A percentile compares a stretch with the other conserved stretches of the same genome.
phyloP scores from a whole-genome alignment of 257 asterid species.

The Penstemon newberryi region DNA sequence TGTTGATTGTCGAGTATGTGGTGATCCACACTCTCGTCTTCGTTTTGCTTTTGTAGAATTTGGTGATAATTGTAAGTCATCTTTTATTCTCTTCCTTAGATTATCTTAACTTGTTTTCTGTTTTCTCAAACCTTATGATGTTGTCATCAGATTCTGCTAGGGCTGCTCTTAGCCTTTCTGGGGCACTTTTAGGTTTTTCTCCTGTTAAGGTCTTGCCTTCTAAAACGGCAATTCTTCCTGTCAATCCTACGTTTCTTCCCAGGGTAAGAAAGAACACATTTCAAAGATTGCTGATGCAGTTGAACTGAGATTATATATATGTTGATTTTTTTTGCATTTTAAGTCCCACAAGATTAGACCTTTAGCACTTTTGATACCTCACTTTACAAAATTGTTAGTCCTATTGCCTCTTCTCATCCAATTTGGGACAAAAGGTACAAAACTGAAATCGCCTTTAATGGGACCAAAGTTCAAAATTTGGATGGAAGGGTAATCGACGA shows the following conservation, averaged over 20 bases:
- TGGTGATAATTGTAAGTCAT: conserved; percentile 76
- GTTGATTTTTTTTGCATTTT: too few relatives aligned
- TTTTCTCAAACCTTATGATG: conserved; percentile 21
- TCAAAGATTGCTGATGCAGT: too few relatives aligned
- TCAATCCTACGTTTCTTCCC: conserved; percentile 93
- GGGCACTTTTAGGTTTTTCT: conserved; percentile 73
- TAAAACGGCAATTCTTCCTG: conserved; percentile 95
- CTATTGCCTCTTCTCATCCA: too few relatives aligned
- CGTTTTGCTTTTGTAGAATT: conserved; percentile 99
- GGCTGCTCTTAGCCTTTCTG: conserved; percentile 66
- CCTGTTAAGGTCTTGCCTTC: conserved; percentile 90
- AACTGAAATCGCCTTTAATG: too few relatives aligned
- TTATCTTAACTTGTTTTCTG: not conserved
- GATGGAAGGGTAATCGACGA: too few relatives aligned
- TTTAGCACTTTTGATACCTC: too few relatives aligned
- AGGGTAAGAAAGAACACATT: conserved; percentile 48
- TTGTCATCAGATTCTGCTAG: conserved; percentile 69
- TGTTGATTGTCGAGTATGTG: conserved; percentile 96
- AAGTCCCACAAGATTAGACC: too few relatives aligned
- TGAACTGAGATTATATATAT: too few relatives aligned
- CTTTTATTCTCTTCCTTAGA: not conserved
- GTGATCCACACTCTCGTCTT: conserved; percentile 96
- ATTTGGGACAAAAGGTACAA: too few relatives aligned
- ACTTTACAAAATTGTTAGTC: too few relatives aligned
- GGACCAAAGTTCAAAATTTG: too few relatives aligned